A percentile compares a stretch with the other conserved stretches of the same genome.
Evolutionary conservation across 495 filamentous ascomycete species (phyloP).

Genomic region (Apodospora peruviana): DNA sequence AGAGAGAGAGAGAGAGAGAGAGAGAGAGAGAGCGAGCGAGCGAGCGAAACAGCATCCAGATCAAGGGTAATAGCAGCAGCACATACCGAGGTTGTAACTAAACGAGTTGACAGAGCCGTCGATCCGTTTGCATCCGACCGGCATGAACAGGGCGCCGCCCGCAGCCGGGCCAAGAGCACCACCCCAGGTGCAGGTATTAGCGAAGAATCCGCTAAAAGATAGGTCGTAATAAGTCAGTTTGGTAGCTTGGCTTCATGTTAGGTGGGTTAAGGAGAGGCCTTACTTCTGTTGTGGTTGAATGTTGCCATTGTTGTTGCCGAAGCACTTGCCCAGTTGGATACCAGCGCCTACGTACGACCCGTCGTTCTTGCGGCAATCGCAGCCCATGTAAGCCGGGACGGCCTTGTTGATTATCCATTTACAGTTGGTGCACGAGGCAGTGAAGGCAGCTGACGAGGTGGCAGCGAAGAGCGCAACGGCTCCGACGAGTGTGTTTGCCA

Average conservation of each 20-base stretch:
- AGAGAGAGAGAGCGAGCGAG: too few species aligned
- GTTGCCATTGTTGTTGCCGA: background rate
- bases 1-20: too few species aligned
- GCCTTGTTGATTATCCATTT: background rate
- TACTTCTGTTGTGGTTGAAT: background rate
- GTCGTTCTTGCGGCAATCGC: background rate
- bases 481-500: too few species aligned
- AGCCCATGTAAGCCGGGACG: background rate
- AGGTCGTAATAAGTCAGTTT: too few species aligned
- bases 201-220: too few species aligned
- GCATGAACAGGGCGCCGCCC: background rate
- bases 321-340: background rate
- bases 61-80: too few species aligned
- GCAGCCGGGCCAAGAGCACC: background rate
- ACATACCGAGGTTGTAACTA: background rate
- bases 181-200: background rate
- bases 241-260: too few species aligned
- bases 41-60: too few species aligned
- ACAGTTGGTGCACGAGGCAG: background rate
- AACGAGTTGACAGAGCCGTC: background rate
- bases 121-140: background rate
- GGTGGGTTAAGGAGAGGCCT: background rate
- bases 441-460: background rate
- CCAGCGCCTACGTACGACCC: background rate
- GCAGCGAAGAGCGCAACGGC: too few species aligned